Base-by-base conservation (phyloP, 2,329 filamentous ascomycete species). In the Aspergillus quadricinctus region DNA sequence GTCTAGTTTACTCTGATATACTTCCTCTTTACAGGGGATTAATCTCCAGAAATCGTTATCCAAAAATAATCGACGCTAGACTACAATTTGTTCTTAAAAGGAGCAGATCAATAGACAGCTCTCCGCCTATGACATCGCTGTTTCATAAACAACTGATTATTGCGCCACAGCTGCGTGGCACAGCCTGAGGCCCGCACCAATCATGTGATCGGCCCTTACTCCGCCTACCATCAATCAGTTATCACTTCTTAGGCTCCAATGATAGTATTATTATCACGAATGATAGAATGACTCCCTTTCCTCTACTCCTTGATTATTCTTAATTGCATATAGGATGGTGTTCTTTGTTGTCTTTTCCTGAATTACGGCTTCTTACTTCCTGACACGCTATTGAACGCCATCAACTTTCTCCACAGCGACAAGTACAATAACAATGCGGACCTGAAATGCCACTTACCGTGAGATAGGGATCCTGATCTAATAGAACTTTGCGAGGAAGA, bases 141-240 rank as follows among this genome's bases (percentile, higher is more conserved):
- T 56, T 59, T 57, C 57, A 59, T 21, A 48, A 19, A 19, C 23
- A 29, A 10, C 27, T 48, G 19, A 27, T 27, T 49, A 27, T 27
- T 49, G 48, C 25, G 52, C 48, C 55, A 49, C 56, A 48, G 23
- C 49, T 35, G 29, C 31, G 27, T 49, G n/a, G 27, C 48, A 49
- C 27, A 50, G 49, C 29, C 43, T 37, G 51, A 46, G 43, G 43
- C 43, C 23, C 43, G 19, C 19, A 11, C n/a, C 3, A 41, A 51
- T 62, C 63, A 65, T 65, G 63, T 65, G 63, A 65, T 61, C 49
- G 49, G 54, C 40, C 48, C 49, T 49, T 40, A 23, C 57, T 61
- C 60, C 56, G 51, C 56, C 57, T 54, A 41, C 49, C 55, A 61
- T 56, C 57, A 48, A 46, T 48, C 48, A 53, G 53, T 43, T 50